Percentiles rank a stretch among this genome's conserved stretches.
Conservation (phyloP, 1,284 basidiomycete species). For the Baeospora myosura region DNA sequence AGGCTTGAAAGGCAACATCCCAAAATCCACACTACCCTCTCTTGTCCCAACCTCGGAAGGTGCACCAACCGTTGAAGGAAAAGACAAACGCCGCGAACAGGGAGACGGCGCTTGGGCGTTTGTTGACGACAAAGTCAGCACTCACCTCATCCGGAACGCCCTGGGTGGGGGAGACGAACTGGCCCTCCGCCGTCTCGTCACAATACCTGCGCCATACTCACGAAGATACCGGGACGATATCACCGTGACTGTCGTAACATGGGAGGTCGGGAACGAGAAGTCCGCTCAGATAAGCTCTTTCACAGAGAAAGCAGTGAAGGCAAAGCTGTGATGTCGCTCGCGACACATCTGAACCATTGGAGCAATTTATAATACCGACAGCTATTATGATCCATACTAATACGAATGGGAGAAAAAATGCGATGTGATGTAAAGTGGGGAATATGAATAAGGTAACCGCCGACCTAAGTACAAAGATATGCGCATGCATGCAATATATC, state of each 20-base stretch:
- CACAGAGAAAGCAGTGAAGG: slow-evolving; percentile 5
- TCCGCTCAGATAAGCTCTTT: slow-evolving; percentile 25
- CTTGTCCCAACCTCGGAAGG: slow-evolving; percentile 48
- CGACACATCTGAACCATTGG: too few species aligned
- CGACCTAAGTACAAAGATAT: too few species aligned
- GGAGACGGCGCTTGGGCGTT: slow-evolving; percentile 67
- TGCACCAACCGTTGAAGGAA: slow-evolving; percentile 60
- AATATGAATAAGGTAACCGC: too few species aligned
- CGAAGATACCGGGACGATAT: slow-evolving; percentile 83
- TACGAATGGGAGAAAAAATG: too few species aligned
- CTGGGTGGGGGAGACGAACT: slow-evolving; percentile 80
- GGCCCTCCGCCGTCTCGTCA: slow-evolving; percentile 65
- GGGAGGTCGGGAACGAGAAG: slow-evolving; percentile 55
- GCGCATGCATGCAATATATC: too few species aligned
- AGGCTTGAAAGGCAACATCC: slow-evolving; percentile 59
- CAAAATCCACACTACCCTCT: slow-evolving; percentile 47
- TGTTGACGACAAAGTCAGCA: slow-evolving; percentile 80
- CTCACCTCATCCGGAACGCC: slow-evolving; percentile 92
- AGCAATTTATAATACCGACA: too few species aligned
- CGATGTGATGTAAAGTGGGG: too few species aligned
- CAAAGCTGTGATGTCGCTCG: slow-evolving; percentile 12
- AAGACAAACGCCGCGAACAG: slow-evolving; percentile 32
- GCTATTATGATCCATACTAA: too few species aligned
- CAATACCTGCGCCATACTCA: slow-evolving; percentile 78
- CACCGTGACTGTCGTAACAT: slow-evolving; percentile 84